Evolutionary conservation across 2,329 filamentous ascomycete genomes (phyloP).

Genomic region (Monosporascus sp.): DNA sequence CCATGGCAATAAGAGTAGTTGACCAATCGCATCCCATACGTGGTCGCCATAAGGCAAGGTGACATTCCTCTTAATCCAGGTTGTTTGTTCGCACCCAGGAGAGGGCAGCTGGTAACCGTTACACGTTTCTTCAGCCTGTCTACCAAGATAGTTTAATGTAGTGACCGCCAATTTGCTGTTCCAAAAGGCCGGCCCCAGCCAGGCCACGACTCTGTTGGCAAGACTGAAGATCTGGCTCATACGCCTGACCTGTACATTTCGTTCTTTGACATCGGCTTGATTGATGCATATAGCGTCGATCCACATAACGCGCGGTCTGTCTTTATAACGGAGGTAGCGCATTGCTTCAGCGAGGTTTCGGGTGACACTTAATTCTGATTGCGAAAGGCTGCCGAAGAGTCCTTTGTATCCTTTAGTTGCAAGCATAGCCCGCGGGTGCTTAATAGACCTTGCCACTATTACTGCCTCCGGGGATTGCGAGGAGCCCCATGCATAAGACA

Average conservation of each 20-base stretch:
- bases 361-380: background rate
- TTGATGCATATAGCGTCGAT: conserved; percentile 3
- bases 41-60: conserved; percentile 1
- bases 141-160: conserved; percentile 4
- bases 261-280: conserved; percentile 8
- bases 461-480: background rate
- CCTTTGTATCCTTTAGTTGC: background rate
- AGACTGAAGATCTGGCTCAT: conserved; percentile 13
- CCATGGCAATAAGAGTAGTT: conserved; percentile 1
- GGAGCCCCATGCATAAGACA: conserved; percentile 14
- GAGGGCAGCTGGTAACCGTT: background rate
- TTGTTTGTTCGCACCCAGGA: conserved; percentile 2
- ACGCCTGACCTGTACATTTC: conserved; percentile 11
- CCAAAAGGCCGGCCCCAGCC: conserved; percentile 9
- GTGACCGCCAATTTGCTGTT: conserved; percentile 4
- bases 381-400: no score
- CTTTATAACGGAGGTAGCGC: conserved; percentile 9
- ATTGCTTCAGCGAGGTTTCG: conserved; percentile 9
- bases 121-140: conserved; percentile 1
- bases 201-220: conserved; percentile 10
- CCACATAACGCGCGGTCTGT: conserved; percentile 12
- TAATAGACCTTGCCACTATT: background rate
- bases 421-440: background rate
- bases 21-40: conserved; percentile 2
- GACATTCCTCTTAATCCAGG: background rate